These are phyloP conservation scores for Fusarium irregulare DNA, from an alignment of 2,329 filamentous ascomycete genomes.

Conservation along the genomic window DNA sequence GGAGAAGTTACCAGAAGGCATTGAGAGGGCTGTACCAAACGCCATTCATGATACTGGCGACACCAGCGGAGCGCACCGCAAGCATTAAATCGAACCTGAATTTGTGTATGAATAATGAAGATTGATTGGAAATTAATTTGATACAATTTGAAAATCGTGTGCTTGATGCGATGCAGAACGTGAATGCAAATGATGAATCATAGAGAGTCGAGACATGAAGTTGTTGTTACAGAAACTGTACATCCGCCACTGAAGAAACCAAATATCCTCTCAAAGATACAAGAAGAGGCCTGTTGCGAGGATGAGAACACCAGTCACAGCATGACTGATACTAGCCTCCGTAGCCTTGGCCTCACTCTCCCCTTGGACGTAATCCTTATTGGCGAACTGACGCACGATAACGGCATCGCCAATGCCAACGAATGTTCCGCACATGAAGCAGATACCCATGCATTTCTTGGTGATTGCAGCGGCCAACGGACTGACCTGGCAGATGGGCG, in stretches of 20 bases:
- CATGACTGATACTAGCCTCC: slow-evolving; percentile 25
- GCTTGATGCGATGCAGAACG: background rate
- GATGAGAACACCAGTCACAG: slow-evolving; percentile 8
- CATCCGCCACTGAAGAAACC: background rate
- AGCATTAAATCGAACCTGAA: background rate
- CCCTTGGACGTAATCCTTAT: slow-evolving; percentile 10
- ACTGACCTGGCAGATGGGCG: slow-evolving; percentile 11
- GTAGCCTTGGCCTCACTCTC: slow-evolving; percentile 11
- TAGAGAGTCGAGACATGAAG: background rate
- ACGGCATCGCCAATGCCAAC: slow-evolving; percentile 32
- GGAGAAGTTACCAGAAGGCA: slow-evolving; percentile 39
- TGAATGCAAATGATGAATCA: background rate
- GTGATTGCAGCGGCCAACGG: slow-evolving; percentile 2
- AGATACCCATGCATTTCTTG: slow-evolving; percentile 27
- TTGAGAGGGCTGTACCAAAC: slow-evolving; percentile 39
- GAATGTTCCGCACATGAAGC: slow-evolving; percentile 21
- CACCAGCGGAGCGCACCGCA: slow-evolving; percentile 4
- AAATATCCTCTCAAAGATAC: background rate
- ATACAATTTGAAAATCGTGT: background rate
- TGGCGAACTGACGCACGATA: slow-evolving; percentile 22
- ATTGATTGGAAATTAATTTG: background rate
- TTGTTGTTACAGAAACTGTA: background rate
- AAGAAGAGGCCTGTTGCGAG: slow-evolving; percentile 27
- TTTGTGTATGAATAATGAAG: background rate
- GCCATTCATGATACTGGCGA: slow-evolving; percentile 40